Conservation (phyloP, 2,329 filamentous ascomycete species). For the Trichoderma citrinoviride region DNA sequence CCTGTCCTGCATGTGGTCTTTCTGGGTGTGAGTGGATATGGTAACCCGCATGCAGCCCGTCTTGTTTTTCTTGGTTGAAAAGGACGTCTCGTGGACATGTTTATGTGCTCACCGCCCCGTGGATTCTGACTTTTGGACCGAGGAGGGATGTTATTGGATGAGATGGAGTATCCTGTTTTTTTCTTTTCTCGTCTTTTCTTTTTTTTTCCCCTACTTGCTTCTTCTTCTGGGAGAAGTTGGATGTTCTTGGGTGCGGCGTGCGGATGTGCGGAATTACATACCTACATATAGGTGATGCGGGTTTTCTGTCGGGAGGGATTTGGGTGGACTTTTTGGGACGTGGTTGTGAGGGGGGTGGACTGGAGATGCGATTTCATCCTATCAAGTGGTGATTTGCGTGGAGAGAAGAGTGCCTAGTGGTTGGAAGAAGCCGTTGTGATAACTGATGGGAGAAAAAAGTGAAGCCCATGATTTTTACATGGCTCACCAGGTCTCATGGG, state of each 20-base stretch:
- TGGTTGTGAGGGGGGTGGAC: not conserved
- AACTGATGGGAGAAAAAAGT: not conserved
- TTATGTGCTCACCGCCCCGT: constrained; percentile 20
- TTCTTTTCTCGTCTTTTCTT: no score
- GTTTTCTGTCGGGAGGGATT: not conserved
- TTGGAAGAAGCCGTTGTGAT: not conserved
- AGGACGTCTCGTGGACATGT: constrained; percentile 2
- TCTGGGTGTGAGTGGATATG: not conserved
- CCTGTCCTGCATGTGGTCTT: not conserved
- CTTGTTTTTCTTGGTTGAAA: not conserved
- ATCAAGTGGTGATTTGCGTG: not conserved
- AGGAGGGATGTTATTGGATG: not conserved
- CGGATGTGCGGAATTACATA: not conserved
- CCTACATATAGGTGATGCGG: no score
- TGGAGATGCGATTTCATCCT: not conserved
- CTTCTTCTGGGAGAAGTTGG: no score
- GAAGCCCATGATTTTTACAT: no score
- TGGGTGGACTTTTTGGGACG: not conserved
- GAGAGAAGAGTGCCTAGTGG: not conserved
- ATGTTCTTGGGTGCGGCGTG: not conserved
- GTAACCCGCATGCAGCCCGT: no score
- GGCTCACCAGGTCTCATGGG: no score
- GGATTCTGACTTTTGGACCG: not conserved
- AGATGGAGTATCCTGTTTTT: no score
- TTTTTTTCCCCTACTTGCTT: not conserved